Conservation (phyloP, 108 stramenopile species). For the Fistulifera pelliculosa region DNA sequence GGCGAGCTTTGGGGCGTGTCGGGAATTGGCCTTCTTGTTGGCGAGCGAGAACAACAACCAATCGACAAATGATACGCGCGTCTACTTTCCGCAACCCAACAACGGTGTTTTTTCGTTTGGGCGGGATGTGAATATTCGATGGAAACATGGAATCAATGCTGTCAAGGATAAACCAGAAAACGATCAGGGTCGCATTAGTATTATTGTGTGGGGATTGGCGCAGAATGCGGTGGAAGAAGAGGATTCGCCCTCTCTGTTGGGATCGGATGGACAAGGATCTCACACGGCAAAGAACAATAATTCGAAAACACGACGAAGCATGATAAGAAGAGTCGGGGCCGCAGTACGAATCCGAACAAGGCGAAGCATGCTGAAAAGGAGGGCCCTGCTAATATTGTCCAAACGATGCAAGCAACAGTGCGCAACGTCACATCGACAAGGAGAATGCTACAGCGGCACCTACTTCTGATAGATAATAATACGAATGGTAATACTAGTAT, state of each 20-base stretch:
- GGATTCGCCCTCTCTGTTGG: constrained; percentile 64
- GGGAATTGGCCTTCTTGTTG: constrained; percentile 73
- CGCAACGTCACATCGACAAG: background rate
- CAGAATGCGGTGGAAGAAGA: constrained; percentile 58
- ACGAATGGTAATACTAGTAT: too few species aligned
- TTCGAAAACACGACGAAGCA: background rate
- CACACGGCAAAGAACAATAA: constrained; percentile 25
- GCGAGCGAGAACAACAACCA: constrained; percentile 19
- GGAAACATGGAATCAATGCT: constrained; percentile 82
- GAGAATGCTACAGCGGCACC: background rate
- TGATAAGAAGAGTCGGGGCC: background rate
- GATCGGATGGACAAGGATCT: constrained; percentile 60
- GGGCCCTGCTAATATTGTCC: too few species aligned
- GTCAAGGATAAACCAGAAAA: constrained; percentile 46
- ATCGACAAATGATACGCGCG: constrained; percentile 2
- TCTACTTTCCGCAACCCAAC: constrained; percentile 87
- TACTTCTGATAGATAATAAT: too few species aligned
- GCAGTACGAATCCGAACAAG: background rate
- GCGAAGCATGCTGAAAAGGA: background rate
- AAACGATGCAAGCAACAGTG: background rate
- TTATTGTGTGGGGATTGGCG: constrained; percentile 79
- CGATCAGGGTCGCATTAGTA: constrained; percentile 70
- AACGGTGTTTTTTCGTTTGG: constrained; percentile 81
- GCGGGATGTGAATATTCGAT: constrained; percentile 74
- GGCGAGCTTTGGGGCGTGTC: constrained; percentile 64